A percentile compares a stretch with the other conserved stretches of the same genome.
These are phyloP conservation scores for Grigorovia yakushimaensis DNA, from an alignment of 805 yeast genomes.

Conservation along the genomic window DNA sequence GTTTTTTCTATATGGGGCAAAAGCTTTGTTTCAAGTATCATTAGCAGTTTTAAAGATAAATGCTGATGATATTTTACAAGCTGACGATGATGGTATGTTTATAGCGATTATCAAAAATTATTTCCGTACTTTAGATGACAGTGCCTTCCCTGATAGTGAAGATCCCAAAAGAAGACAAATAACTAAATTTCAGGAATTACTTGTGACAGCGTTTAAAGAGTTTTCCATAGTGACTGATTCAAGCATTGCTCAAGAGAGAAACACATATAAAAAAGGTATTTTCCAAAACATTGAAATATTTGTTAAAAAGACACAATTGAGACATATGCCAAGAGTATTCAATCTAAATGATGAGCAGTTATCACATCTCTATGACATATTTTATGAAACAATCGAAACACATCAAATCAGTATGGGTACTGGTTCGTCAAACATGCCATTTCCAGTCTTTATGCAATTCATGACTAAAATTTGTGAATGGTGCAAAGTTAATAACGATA, in stretches of 20 bases:
- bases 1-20: constrained; percentile 82
- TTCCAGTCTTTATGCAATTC: constrained; percentile 59
- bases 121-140: constrained; percentile 65
- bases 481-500: constrained; percentile 37
- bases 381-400: constrained; percentile 66
- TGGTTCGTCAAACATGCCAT: constrained; percentile 63
- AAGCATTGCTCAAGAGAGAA: constrained; percentile 57
- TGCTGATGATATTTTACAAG: constrained; percentile 69
- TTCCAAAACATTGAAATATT: constrained; percentile 80
- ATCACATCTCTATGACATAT: constrained; percentile 74
- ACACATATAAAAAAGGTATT: constrained; percentile 63
- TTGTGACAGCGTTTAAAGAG: constrained; percentile 89
- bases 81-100: constrained; percentile 88
- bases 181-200: constrained; percentile 78
- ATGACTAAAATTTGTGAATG: constrained; percentile 76
- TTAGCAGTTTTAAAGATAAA: constrained; percentile 81
- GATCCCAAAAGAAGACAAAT: constrained; percentile 55
- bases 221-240: constrained; percentile 73
- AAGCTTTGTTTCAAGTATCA: constrained; percentile 84
- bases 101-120: constrained; percentile 77
- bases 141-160: constrained; percentile 64
- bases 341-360: constrained; percentile 49
- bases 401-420: constrained; percentile 44
- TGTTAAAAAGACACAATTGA: constrained; percentile 82
- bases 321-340: constrained; percentile 71